Evolutionary conservation across 257 asterid genomes (phyloP), one percentile per base, ranked within the genome.

Genomic region (Coffea eugenioides): DNA sequence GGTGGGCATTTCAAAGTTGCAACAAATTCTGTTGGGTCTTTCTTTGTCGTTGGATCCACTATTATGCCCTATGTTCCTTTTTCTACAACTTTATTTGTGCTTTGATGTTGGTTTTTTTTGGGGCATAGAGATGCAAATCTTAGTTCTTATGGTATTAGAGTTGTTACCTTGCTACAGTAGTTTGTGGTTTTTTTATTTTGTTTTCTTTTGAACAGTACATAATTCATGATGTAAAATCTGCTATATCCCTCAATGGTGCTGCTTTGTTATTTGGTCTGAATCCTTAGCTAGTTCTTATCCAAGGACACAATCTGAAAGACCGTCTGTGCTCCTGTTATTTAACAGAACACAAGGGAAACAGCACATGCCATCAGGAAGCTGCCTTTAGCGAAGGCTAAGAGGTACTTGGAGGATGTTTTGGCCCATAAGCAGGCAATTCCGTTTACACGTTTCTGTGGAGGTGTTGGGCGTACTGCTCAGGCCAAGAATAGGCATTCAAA

Each of bases 331-430:
- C 34, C 34, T 31, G 34, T 31, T 31, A 0, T 31, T 31, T 31
- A 31, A 31, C 34, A 31, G 98, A 93, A 93, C 83, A 93, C 98
- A 2, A 89, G 97, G 80, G 97, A 94, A 62, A 92, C 98, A 6
- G 98, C 97, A 0, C 98, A 94, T 56, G 96, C 98, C 77, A 78
- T 92, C 81, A 84, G 97, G 68, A 91, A 88, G 91, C 74, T 94
- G 80, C 92, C 92, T 75, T 84, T 94, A 21, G 82, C 11, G 80
- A 90, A 45, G 98, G 34, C 34, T 31, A 31, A 31, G 34, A 31
- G 34, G 34, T 31, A 31, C 34, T 31, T 31, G 34, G 34, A 31
- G 34, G 34, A 31, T 31, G 34, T 31, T 31, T 31, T 31, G 34
- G 34, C 34, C 34, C 34, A 31, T 31, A 31, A 31, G 34, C 34